Conservation (phyloP, 1,284 basidiomycete genomes). For the Athelia psychrophila region DNA sequence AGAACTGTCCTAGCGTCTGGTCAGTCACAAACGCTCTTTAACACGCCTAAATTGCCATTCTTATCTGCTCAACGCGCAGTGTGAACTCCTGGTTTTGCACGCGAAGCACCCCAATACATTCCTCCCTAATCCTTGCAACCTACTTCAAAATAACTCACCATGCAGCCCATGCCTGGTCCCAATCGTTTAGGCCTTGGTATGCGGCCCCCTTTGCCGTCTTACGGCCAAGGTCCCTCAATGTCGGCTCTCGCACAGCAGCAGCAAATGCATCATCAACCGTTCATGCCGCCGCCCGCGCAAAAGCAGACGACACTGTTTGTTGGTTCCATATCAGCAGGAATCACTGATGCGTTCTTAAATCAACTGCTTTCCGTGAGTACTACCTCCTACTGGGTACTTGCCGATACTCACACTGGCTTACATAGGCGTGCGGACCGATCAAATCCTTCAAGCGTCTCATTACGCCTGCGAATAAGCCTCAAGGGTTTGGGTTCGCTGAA, state of each 20-base stretch:
- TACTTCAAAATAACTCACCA: constrained; percentile 26
- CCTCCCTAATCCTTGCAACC: too few relatives aligned
- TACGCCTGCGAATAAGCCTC: constrained; percentile 87
- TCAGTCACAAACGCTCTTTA: too few relatives aligned
- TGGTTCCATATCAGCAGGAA: constrained; percentile 93
- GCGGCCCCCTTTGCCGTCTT: constrained; percentile 79
- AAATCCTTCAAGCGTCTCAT: constrained; percentile 88
- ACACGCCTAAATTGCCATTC: too few relatives aligned
- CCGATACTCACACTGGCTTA: neutral
- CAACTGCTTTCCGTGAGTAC: constrained; percentile 69
- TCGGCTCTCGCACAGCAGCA: constrained; percentile 83
- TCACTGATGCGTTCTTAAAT: constrained; percentile 78
- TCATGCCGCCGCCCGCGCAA: constrained; percentile 55
- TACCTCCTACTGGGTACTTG: constrained; percentile 11
- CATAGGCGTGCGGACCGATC: constrained; percentile 83
- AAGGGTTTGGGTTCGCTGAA: constrained; percentile 94
- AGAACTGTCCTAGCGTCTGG: too few relatives aligned
- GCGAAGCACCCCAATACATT: too few relatives aligned
- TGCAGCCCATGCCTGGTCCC: constrained; percentile 51
- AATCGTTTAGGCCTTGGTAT: constrained; percentile 83
- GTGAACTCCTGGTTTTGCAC: neutral
- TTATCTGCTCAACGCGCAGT: too few relatives aligned
- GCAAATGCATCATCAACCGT: constrained; percentile 59
- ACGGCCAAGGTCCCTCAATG: constrained; percentile 84
- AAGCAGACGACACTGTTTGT: constrained; percentile 79